Conservation (phyloP, 192 early-diverging fungal genomes). For the Anaeromyces robustus region DNA sequence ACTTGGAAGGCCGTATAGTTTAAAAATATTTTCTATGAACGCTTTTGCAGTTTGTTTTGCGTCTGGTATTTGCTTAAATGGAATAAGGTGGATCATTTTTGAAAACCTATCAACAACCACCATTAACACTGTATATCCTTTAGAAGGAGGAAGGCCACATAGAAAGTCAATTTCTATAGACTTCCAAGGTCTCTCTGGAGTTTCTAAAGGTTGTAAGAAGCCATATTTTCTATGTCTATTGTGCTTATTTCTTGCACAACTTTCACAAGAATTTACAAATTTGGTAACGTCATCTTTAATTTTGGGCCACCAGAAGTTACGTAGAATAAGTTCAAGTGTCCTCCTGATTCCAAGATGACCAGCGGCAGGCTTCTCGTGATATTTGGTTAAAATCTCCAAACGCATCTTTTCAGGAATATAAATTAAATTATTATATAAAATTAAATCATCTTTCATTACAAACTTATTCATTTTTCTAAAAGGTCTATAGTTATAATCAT, state of each 20-base stretch:
- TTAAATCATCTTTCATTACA: too few species aligned
- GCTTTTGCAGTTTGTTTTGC: constrained; percentile 3
- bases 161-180: constrained; percentile 35
- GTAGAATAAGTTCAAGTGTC: constrained; percentile 15
- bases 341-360: constrained; percentile 16
- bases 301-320: constrained; percentile 15
- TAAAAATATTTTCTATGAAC: constrained; percentile 9
- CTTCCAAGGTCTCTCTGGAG: constrained; percentile 15
- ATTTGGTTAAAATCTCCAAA: too few species aligned
- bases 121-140: too few species aligned
- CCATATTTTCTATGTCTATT: constrained; percentile 16
- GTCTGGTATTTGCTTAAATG: too few species aligned
- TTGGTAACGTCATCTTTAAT: constrained; percentile 11
- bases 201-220: constrained; percentile 10
- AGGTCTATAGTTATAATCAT: too few species aligned
- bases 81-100: too few species aligned
- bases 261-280: constrained; percentile 16
- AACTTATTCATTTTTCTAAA: too few species aligned
- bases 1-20: constrained; percentile 15
- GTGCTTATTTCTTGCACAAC: constrained; percentile 14
- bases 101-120: too few species aligned
- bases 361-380: constrained; percentile 11
- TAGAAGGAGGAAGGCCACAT: too few species aligned
- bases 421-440: too few species aligned
- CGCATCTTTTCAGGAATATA: too few species aligned